Percentiles rank a stretch among this genome's conserved stretches.
phyloP scores from a whole-genome alignment of 805 yeast genomes.

The Sugiyamaella americana region DNA sequence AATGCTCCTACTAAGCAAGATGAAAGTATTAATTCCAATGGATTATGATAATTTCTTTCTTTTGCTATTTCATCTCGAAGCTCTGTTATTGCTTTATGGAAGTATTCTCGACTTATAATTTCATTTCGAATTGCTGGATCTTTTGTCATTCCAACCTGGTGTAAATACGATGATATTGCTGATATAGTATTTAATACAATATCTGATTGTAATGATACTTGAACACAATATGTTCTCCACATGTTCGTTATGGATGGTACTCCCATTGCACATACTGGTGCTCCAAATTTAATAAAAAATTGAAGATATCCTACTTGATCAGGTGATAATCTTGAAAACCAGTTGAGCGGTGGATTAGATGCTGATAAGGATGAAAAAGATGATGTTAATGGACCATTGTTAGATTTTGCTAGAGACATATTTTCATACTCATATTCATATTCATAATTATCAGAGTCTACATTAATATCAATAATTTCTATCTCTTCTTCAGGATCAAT shows the following conservation, averaged over 20 bases:
- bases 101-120: neutral
- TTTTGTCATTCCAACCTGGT: too few species aligned
- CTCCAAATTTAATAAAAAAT: slow-evolving; percentile 2
- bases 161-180: slow-evolving; percentile 1
- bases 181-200: slow-evolving; percentile 6
- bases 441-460: too few species aligned
- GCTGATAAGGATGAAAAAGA: neutral
- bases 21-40: slow-evolving; percentile 4
- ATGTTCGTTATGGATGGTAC: neutral
- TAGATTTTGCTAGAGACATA: too few species aligned
- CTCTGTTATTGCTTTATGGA: neutral
- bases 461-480: too few species aligned
- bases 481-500: too few species aligned
- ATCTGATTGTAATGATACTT: neutral
- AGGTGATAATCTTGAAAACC: slow-evolving; percentile 1
- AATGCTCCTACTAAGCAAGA: slow-evolving; percentile 2
- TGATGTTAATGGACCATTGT: too few species aligned
- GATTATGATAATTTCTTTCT: slow-evolving; percentile 2
- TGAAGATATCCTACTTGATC: neutral
- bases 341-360: neutral
- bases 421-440: too few species aligned
- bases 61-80: slow-evolving; percentile 4
- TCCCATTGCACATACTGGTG: slow-evolving; percentile 6
- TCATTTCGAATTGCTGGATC: neutral
- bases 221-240: neutral